Evolutionary conservation across 2,329 filamentous ascomycete genomes (phyloP).

Genomic region (Penicillium paneum): DNA sequence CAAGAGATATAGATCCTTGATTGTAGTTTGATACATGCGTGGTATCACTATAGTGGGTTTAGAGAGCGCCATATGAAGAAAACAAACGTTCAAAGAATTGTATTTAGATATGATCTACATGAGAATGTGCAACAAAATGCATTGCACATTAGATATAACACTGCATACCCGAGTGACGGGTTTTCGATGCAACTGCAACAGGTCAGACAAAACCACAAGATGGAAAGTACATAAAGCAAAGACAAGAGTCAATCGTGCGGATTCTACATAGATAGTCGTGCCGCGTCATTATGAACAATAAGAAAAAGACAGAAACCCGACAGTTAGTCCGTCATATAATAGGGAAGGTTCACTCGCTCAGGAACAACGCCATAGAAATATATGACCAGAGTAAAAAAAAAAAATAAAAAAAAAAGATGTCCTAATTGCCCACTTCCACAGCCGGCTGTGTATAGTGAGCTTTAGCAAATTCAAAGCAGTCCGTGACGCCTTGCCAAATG

Average conservation of each 20-base stretch:
- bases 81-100: not conserved
- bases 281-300: conserved; percentile 34
- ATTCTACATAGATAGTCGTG: conserved; percentile 27
- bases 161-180: not conserved
- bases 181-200: not conserved
- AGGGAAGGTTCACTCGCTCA: conserved; percentile 13
- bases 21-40: not conserved
- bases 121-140: not conserved
- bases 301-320: conserved; percentile 13
- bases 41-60: not conserved
- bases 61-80: not conserved
- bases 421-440: conserved; percentile 32
- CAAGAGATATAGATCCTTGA: not conserved
- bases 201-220: not conserved
- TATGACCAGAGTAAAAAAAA: conserved; percentile 11
- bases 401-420: conserved; percentile 10
- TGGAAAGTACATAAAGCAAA: not conserved
- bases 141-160: not conserved
- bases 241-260: conserved; percentile 4
- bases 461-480: conserved; percentile 40
- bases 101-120: not conserved
- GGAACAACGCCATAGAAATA: conserved; percentile 16
- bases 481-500: conserved; percentile 39
- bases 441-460: conserved; percentile 34
- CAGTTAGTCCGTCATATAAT: not conserved